Conservation (phyloP, 2,329 filamentous ascomycete genomes). For the Thielaviopsis ethacetica region DNA sequence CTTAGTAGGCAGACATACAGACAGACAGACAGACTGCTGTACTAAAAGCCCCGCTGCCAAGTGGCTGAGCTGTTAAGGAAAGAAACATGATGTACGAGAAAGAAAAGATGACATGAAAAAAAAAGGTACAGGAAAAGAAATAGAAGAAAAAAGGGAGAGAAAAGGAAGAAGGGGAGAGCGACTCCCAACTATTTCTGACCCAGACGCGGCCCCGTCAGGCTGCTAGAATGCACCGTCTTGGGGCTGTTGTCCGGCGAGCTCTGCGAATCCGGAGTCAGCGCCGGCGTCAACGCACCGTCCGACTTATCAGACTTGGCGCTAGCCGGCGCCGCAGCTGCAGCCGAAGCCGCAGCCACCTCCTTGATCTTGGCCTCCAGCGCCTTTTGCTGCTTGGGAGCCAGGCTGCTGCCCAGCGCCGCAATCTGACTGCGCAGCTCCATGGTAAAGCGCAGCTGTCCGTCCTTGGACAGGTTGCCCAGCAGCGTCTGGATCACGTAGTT, state of each 20-base stretch:
- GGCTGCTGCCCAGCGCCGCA: conserved; percentile 43
- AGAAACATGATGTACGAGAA: background rate
- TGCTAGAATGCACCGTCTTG: conserved; percentile 46
- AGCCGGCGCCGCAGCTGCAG: conserved; percentile 15
- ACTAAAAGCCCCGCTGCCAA: too few relatives aligned
- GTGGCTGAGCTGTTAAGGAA: background rate
- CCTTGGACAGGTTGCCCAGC: conserved; percentile 42
- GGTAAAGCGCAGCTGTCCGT: conserved; percentile 42
- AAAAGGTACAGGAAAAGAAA: conserved; percentile 1
- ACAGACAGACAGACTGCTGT: too few relatives aligned
- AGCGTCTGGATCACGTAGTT: conserved; percentile 96
- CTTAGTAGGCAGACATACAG: too few relatives aligned
- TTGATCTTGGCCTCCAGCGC: conserved; percentile 19
- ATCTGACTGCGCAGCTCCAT: conserved; percentile 49
- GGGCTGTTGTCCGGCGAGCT: too few relatives aligned
- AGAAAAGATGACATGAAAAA: background rate
- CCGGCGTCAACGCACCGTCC: conserved; percentile 45
- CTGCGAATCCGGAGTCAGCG: conserved; percentile 40
- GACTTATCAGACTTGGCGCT: conserved; percentile 21
- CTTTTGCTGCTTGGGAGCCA: conserved; percentile 43
- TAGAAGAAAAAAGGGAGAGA: conserved; percentile 7
- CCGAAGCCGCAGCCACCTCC: conserved; percentile 15
- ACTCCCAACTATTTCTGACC: background rate
- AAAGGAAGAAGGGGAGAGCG: conserved; percentile 4
- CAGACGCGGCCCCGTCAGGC: conserved; percentile 37